Evolutionary conservation across 73 alveolate genomes (phyloP).

Genomic region (Effrenium voratum): DNA sequence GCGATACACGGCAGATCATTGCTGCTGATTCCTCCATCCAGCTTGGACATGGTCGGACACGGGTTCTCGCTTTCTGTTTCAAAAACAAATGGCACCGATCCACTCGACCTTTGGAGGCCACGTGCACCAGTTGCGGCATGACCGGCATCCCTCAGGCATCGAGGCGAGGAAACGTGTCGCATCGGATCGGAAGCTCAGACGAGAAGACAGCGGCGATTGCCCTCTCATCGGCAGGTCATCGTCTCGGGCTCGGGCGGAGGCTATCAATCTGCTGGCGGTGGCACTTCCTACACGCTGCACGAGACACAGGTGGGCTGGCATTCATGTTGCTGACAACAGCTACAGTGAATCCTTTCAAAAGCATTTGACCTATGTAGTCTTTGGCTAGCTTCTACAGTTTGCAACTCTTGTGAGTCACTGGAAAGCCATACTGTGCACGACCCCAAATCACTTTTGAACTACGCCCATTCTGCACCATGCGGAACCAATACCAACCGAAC

Average conservation of each 20-base stretch:
- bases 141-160: slow-evolving; percentile 57
- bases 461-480: no score
- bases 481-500: no score
- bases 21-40: not conserved
- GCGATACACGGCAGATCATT: not conserved
- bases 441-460: no score
- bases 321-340: no score
- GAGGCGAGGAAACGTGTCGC: not conserved
- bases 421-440: not conserved
- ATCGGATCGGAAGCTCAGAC: not conserved
- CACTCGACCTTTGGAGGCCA: not conserved
- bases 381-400: no score
- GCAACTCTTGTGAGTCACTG: not conserved
- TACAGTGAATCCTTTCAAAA: no score
- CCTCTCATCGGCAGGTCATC: not conserved
- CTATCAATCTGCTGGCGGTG: slow-evolving; percentile 88
- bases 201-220: not conserved
- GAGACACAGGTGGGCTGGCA: slow-evolving; percentile 19
- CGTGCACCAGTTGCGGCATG: slow-evolving; percentile 83
- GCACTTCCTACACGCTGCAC: slow-evolving; percentile 79
- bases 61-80: not conserved
- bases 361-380: no score
- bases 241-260: slow-evolving; percentile 93
- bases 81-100: not conserved
- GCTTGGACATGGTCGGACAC: not conserved